phyloP scores from a whole-genome alignment of 257 asterid species.

The Oldenlandia corymbosa region DNA sequence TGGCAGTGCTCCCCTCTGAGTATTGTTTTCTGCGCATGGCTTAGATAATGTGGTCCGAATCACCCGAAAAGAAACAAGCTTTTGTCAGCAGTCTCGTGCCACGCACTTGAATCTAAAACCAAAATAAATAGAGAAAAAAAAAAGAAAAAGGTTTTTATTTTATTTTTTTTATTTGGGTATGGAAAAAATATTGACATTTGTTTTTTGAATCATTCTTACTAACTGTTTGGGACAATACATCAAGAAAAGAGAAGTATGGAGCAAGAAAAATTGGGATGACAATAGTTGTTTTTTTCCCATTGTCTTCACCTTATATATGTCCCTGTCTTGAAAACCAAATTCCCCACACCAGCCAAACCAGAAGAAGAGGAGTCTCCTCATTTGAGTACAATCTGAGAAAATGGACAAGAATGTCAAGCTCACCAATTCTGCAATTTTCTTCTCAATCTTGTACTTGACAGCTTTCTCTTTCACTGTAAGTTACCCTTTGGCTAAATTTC shows the following conservation, averaged over 20 bases:
- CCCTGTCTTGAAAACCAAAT: conserved; percentile 6
- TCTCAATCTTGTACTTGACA: conserved; percentile 37
- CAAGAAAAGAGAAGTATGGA: too few species aligned
- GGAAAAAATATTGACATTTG: too few species aligned
- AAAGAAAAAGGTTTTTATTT: too few species aligned
- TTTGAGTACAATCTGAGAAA: conserved; percentile 28
- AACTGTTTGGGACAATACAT: too few species aligned
- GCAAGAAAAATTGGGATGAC: too few species aligned
- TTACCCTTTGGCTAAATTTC: conserved; percentile 8
- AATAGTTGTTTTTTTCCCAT: background rate
- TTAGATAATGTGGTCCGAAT: conserved; percentile 17
- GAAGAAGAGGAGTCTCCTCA: conserved; percentile 13
- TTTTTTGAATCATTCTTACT: too few species aligned
- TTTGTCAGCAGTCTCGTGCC: background rate
- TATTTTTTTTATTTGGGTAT: too few species aligned
- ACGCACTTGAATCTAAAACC: too few species aligned
- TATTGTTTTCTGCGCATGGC: conserved; percentile 22
- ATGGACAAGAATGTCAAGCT: conserved; percentile 49
- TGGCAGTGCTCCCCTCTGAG: conserved; percentile 8
- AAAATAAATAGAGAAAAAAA: too few species aligned
- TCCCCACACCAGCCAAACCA: background rate
- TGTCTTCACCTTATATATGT: conserved; percentile 10
- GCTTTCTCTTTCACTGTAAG: conserved; percentile 39
- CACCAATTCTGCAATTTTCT: conserved; percentile 19
- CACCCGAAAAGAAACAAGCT: background rate